Conservation (phyloP, 1,284 basidiomycete species). For the Irpex sp. region DNA sequence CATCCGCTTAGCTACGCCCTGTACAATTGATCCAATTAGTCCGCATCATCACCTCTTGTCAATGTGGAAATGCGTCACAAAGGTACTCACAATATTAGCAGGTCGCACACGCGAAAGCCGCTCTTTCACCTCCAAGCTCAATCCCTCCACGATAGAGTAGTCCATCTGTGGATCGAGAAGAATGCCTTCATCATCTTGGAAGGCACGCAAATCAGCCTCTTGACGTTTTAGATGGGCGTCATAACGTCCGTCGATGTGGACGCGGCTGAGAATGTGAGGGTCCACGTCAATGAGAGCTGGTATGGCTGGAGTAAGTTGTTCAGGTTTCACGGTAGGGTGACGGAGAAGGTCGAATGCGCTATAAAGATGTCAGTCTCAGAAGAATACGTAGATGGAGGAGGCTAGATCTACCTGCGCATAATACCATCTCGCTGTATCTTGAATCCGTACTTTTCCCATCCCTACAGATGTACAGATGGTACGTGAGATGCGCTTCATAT, state of each 20-base stretch:
- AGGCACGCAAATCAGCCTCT: constrained; percentile 71
- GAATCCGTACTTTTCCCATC: constrained; percentile 59
- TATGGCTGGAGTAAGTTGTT: constrained; percentile 44
- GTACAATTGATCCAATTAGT: neutral
- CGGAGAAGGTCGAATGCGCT: constrained; percentile 77
- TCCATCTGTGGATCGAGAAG: constrained; percentile 68
- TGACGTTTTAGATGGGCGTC: constrained; percentile 64
- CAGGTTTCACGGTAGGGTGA: constrained; percentile 54
- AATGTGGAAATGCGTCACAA: neutral
- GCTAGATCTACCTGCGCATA: constrained; percentile 45
- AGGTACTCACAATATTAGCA: constrained; percentile 59
- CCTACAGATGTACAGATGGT: constrained; percentile 29
- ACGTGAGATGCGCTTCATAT: neutral
- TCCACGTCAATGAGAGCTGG: constrained; percentile 55
- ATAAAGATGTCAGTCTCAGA: neutral
- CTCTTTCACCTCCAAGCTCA: constrained; percentile 78
- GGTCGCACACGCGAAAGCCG: constrained; percentile 60
- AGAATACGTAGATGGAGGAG: neutral
- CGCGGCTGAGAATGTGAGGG: constrained; percentile 50
- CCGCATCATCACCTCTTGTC: neutral
- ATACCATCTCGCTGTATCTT: constrained; percentile 58
- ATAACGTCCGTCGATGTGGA: constrained; percentile 76
- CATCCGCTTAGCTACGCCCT: constrained; percentile 85
- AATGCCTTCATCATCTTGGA: constrained; percentile 75
- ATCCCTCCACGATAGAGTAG: constrained; percentile 60